These are phyloP conservation scores for Schizophyllum commune DNA, from an alignment of 1,284 basidiomycete species.

Conservation along the genomic window DNA sequence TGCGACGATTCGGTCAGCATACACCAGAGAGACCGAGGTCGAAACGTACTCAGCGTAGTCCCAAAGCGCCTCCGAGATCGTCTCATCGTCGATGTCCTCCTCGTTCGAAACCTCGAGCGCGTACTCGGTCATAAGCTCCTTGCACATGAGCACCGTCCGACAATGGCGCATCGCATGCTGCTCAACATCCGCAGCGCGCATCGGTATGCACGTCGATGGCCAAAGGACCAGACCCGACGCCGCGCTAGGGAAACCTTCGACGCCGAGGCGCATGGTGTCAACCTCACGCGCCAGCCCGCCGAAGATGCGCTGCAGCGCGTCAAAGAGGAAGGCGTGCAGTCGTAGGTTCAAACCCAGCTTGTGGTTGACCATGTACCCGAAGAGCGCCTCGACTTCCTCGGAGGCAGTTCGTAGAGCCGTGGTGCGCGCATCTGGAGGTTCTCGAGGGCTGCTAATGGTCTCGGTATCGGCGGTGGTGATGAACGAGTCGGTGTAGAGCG, in stretches of 20 bases:
- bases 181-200: conserved; percentile 52
- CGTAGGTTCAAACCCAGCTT: conserved; percentile 28
- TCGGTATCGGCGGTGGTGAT: not conserved
- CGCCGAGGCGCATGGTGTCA: conserved; percentile 4
- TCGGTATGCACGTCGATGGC: conserved; percentile 49
- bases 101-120: conserved; percentile 32
- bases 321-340: conserved; percentile 25
- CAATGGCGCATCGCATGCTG: conserved; percentile 62
- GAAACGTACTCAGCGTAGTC: conserved; percentile 57
- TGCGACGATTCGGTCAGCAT: no score
- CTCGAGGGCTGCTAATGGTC: not conserved
- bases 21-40: no score
- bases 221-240: conserved; percentile 41
- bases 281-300: conserved; percentile 12
- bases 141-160: conserved; percentile 54
- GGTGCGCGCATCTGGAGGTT: no score
- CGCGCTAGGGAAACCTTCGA: not conserved
- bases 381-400: conserved; percentile 27
- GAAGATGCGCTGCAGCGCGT: conserved; percentile 25
- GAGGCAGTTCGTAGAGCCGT: conserved; percentile 8
- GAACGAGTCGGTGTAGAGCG: not conserved
- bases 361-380: conserved; percentile 29
- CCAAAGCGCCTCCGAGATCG: conserved; percentile 51
- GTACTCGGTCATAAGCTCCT: conserved; percentile 46
- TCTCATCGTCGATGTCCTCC: conserved; percentile 29